Evolutionary conservation across 805 yeast species (phyloP).

Genomic region (Candida lessepsii): DNA sequence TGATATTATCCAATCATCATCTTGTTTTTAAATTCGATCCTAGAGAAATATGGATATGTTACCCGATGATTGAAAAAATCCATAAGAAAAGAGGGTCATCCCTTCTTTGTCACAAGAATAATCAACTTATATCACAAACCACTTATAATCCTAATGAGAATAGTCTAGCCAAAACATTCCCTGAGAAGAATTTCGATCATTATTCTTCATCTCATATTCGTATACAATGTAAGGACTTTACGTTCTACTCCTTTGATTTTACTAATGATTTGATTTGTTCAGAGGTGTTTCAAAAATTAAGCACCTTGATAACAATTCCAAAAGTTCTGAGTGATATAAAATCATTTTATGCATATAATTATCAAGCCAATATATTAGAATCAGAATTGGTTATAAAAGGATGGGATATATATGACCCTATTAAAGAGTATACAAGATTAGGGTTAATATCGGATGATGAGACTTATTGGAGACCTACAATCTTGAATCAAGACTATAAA

Average conservation of each 20-base stretch:
- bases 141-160: conserved; percentile 7
- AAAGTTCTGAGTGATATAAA: conserved; percentile 43
- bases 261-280: conserved; percentile 53
- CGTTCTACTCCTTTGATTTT: conserved; percentile 77
- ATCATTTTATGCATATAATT: conserved; percentile 74
- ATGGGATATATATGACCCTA: conserved; percentile 69
- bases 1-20: conserved; percentile 36
- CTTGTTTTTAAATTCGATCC: conserved; percentile 37
- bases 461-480: conserved; percentile 66
- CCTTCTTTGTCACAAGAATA: conserved; percentile 22
- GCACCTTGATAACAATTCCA: conserved; percentile 60
- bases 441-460: conserved; percentile 44
- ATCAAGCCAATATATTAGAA: conserved; percentile 74
- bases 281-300: conserved; percentile 72
- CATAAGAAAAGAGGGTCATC: conserved; percentile 58
- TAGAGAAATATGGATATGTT: conserved; percentile 84
- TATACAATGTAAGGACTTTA: conserved; percentile 80
- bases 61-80: conserved; percentile 72
- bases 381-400: conserved; percentile 47
- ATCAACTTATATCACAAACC: conserved; percentile 6
- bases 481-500: conserved; percentile 60
- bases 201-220: conserved; percentile 56
- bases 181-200: conserved; percentile 27
- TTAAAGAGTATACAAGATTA: conserved; percentile 70
- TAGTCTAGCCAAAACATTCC: conserved; percentile 12